phyloP scores from a whole-genome alignment of 176 grass and related monocot genomes.

The Aegilops longissima region DNA sequence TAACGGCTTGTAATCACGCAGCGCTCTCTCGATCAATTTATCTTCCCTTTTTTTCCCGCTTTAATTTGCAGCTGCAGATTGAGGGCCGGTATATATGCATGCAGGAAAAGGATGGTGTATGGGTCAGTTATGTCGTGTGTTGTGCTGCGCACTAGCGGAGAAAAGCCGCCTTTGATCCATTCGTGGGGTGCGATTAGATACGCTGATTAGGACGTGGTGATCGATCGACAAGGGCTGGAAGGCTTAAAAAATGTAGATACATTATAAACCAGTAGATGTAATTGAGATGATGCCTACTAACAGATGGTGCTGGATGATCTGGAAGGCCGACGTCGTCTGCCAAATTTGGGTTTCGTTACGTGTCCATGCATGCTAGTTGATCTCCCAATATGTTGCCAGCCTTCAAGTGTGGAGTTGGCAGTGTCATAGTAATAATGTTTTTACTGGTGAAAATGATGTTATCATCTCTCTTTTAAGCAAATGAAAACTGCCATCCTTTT shows the following conservation, averaged over 20 bases:
- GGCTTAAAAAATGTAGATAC: background rate
- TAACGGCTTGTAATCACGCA: background rate
- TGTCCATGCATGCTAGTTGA: background rate
- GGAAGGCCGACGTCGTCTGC: conserved; percentile 15
- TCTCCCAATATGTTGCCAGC: background rate
- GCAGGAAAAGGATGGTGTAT: conserved; percentile 23
- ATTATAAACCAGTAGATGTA: background rate
- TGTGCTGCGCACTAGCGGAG: conserved; percentile 12
- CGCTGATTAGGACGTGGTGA: conserved; percentile 49
- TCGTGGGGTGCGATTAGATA: conserved; percentile 47
- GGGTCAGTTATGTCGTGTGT: conserved; percentile 10
- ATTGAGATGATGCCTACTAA: background rate
- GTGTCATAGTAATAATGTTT: background rate
- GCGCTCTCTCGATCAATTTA: background rate
- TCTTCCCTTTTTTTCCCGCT: background rate
- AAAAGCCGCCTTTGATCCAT: conserved; percentile 39
- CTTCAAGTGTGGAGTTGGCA: background rate
- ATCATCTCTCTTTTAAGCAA: background rate
- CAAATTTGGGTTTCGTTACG: background rate
- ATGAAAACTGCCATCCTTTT: background rate
- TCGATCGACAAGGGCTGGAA: background rate
- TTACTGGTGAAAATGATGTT: background rate
- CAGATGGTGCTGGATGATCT: background rate
- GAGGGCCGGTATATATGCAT: background rate
- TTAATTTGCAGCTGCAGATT: background rate